These are phyloP conservation scores for Pseudocercospora macadamiae DNA, from an alignment of 2,329 filamentous ascomycete genomes.

Conservation along the genomic window DNA sequence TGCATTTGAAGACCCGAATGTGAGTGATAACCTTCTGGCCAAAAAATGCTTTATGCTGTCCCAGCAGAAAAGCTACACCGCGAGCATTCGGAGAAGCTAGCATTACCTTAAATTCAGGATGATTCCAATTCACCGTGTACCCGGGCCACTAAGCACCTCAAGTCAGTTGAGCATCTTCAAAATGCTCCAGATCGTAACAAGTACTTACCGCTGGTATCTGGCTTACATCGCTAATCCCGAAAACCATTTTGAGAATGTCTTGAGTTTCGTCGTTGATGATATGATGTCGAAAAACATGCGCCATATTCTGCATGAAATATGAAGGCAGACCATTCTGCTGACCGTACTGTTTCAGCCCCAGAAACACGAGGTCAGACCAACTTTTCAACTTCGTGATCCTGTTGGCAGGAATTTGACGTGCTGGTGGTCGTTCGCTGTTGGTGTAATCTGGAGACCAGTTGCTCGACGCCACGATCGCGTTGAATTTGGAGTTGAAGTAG, in stretches of 20 bases:
- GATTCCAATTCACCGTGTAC: accelerated
- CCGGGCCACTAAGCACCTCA: neutral
- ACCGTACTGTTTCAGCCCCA: neutral
- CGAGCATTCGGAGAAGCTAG: neutral
- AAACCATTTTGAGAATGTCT: neutral
- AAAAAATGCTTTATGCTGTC: neutral
- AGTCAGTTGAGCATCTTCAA: neutral
- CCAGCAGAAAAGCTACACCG: neutral
- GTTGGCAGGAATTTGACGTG: neutral
- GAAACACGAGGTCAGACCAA: neutral
- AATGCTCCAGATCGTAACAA: neutral
- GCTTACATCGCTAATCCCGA: neutral
- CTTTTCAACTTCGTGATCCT: neutral
- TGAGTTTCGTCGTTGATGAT: neutral
- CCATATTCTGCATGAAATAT: neutral
- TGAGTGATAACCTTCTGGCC: neutral
- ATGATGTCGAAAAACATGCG: neutral
- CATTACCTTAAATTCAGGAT: neutral
- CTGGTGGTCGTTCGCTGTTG: neutral
- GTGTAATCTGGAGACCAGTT: neutral
- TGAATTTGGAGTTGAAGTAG: neutral
- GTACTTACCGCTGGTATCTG: neutral
- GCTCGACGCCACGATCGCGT: neutral
- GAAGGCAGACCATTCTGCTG: neutral
- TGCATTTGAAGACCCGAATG: constrained; percentile 5